Evolutionary conservation across 768 basidiomycete genomes (phyloP), one percentile per base, ranked within the genome.

Genomic region (Clitopilus hobsonii): DNA sequence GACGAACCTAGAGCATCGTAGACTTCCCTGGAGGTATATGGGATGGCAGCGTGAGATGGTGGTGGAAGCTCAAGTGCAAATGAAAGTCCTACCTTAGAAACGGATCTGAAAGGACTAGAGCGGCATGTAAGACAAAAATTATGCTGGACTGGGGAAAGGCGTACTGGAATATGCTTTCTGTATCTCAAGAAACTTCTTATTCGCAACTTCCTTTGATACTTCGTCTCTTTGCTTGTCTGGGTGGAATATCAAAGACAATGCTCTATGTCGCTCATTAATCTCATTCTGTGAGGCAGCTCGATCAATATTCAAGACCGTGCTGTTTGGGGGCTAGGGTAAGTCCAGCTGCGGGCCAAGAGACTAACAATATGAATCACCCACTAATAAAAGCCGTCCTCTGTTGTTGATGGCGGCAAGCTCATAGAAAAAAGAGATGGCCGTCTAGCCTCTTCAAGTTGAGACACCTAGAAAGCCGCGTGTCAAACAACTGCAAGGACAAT

Each of bases 121-220:
- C 2, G 41, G 5, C 13, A 27, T 6, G 5, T 32, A 16, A 0
- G 24, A 16, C 18, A n/a, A 48, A 48, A 13, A 51, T 24, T n/a
- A 51, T n/a, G n/a, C n/a, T n/a, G 25, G 23, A 38, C 14, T 22
- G 29, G 32, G n/a, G 7, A 14, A 41, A 29, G 3, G 56, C 74
- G 52, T 61, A 86, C 88, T 81, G 79, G 93, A 84, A 65, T 93
- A 93, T 11, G 92, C 91, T 59, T 86, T 86, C 59, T 92, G 89
- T 20, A 94, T 79, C 65, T 86, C 83, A 16, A 87, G 75, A 58
- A 94, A 93, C 50, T 79, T 80, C 27, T 77, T 74, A 23, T 83
- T 79, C 0, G 92, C 90, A 1, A 81, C 76, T 49, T 71, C 76
- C 63, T 81, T 84, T 56, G 76, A 69, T 16, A 67, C 66, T 52